Evolutionary conservation across 2,329 filamentous ascomycete species (phyloP).

Genomic region (Pestalotiopsis sp.): DNA sequence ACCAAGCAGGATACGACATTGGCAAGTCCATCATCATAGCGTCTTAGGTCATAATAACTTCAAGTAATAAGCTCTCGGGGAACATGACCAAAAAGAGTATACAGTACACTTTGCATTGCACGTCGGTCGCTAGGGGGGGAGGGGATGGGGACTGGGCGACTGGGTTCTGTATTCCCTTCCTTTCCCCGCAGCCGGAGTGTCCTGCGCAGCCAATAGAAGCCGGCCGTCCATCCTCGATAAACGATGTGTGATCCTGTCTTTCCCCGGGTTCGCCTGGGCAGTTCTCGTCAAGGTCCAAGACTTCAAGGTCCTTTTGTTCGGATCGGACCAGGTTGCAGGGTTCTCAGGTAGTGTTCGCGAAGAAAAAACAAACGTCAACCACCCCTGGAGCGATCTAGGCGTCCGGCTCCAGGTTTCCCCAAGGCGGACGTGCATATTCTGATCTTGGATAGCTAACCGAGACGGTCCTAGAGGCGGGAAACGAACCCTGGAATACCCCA

Average conservation of each 20-base stretch:
- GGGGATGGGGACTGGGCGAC: neutral
- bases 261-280: neutral
- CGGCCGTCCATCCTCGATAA: neutral
- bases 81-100: conserved; percentile 8
- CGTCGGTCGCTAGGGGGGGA: neutral
- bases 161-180: neutral
- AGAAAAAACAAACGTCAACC: neutral
- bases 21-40: neutral
- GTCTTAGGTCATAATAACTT: neutral
- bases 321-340: neutral
- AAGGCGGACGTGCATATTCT: neutral
- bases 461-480: conserved; percentile 4
- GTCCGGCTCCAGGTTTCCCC: neutral
- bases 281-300: neutral
- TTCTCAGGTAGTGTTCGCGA: neutral
- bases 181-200: neutral
- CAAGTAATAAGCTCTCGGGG: conserved; percentile 9
- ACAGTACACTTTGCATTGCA: neutral
- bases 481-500: conserved; percentile 2
- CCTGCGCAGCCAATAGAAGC: neutral
- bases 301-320: neutral
- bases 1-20: neutral
- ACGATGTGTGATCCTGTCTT: neutral
- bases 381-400: neutral
- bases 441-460: neutral